A percentile compares a stretch with the other conserved stretches of the same genome.
These are phyloP conservation scores for Vitis cinerea DNA, from an alignment of 164 flowering plant species.

Conservation along the genomic window DNA sequence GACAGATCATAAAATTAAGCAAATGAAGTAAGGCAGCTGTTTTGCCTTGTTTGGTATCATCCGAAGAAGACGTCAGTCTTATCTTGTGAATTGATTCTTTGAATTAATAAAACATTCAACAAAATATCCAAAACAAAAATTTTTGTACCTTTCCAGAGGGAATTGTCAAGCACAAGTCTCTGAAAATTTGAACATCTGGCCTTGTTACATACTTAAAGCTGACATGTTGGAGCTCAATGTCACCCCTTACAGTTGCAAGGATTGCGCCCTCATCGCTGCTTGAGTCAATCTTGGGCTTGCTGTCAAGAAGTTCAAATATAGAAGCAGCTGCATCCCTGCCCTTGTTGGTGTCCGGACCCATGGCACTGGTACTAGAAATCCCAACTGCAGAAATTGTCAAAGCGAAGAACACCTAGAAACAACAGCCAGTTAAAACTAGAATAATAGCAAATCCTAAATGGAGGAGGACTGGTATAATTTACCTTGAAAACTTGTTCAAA, in stretches of 20 bases:
- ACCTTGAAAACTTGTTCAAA: conserved; percentile 25
- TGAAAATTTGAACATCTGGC: conserved; percentile 25
- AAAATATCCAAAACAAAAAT: neutral
- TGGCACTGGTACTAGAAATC: conserved; percentile 15
- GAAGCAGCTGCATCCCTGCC: conserved; percentile 26
- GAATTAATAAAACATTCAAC: no score
- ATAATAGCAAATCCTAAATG: no score
- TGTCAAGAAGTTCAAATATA: conserved; percentile 25
- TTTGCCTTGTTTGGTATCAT: neutral
- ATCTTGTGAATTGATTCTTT: no score
- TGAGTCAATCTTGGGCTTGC: conserved; percentile 29
- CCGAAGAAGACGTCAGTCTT: no score
- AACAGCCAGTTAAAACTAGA: no score
- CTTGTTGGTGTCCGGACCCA: conserved; percentile 22
- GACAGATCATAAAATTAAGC: neutral
- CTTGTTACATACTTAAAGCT: conserved; percentile 27
- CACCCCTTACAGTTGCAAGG: conserved; percentile 14
- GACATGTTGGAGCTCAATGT: conserved; percentile 21
- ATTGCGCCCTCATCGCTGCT: conserved; percentile 20
- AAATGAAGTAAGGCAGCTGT: neutral
- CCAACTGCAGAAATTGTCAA: conserved; percentile 24
- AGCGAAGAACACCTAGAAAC: no score
- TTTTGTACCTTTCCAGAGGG: conserved; percentile 24
- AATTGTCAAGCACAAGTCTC: conserved; percentile 22
- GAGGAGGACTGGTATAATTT: no score